phyloP scores from a whole-genome alignment of 345 rosid genomes.

The Gossypium mustelinum region DNA sequence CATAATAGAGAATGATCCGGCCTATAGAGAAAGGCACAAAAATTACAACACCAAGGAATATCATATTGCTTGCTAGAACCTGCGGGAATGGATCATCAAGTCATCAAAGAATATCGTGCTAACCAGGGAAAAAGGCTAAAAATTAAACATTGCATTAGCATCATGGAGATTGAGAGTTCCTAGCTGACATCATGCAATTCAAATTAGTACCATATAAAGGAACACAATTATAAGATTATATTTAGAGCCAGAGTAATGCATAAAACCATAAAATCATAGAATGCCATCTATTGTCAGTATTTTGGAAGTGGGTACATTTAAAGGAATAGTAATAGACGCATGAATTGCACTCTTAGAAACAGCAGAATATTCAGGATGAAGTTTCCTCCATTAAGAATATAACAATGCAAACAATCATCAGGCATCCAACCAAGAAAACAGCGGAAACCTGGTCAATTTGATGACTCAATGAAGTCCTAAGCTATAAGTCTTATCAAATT shows the following conservation, averaged over 20 bases:
- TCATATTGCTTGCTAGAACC: constrained; percentile 98
- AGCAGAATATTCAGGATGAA: neutral
- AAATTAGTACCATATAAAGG: neutral
- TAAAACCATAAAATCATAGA: neutral
- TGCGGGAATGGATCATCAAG: constrained; percentile 28
- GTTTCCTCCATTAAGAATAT: neutral
- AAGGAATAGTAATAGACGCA: neutral
- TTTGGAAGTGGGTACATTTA: neutral
- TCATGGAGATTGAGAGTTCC: neutral
- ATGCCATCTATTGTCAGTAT: neutral
- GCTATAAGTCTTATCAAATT: neutral
- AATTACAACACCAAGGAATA: constrained; percentile 95
- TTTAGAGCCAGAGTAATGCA: neutral
- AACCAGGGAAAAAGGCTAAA: neutral
- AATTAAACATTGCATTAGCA: neutral
- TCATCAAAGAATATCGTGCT: neutral
- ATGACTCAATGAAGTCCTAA: neutral
- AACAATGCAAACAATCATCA: neutral
- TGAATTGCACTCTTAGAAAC: neutral
- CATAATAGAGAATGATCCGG: constrained; percentile 60
- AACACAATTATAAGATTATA: neutral
- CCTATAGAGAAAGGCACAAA: constrained; percentile 92
- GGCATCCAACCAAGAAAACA: neutral
- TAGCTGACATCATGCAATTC: neutral
- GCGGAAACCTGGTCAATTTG: neutral